Base-by-base conservation (phyloP, 106 monocot species). In the Agapanthus africanus region DNA sequence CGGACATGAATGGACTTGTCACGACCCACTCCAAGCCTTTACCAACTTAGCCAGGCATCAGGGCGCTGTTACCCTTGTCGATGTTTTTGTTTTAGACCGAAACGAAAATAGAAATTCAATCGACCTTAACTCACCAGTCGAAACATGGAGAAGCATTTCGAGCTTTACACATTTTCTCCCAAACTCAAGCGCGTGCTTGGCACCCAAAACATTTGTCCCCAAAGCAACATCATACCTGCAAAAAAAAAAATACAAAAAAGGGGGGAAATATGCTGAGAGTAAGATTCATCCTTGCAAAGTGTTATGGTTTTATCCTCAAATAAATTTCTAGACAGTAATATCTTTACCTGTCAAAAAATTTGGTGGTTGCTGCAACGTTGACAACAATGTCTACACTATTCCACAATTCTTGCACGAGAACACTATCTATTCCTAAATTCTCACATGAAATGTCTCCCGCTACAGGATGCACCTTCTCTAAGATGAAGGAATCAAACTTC, bases 351-450 rank as follows among this genome's bases (percentile, higher is more conserved):
- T 77, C 88, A 54, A 79, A 79, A 44, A 89, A 89, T 68, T 76
- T 85, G 13, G 88, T 89, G 41, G 88, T 89, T 6, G 88, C 88
- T 35, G 88, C 88, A 23, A 66, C 77, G 47, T 89, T 85, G 51
- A 89, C 70, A 18, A 85, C 62, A 30, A 85, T 70, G 71, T 89
- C 35, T 9, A 11, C 85, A 11, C 85, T 69, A 37, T 77, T 46
- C 88, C 88, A 21, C 85, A 59, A 47, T 85, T 78, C 52, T 79
- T 65, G 16, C 51, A 44, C 0, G 59, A 28, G n/a, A 89, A 47
- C 31, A 40, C 36, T 11, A 30, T 79, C 85, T 69, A 37, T 77
- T 46, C 88, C 88, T 28, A 89, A 59, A 47, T 85, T 78, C 52
- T 79, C 69, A 16, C 51, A 44, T 0, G 59, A 28, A 25, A 89